phyloP scores from a whole-genome alignment of 1,284 basidiomycete genomes.

The Trichosporon coremiiforme region DNA sequence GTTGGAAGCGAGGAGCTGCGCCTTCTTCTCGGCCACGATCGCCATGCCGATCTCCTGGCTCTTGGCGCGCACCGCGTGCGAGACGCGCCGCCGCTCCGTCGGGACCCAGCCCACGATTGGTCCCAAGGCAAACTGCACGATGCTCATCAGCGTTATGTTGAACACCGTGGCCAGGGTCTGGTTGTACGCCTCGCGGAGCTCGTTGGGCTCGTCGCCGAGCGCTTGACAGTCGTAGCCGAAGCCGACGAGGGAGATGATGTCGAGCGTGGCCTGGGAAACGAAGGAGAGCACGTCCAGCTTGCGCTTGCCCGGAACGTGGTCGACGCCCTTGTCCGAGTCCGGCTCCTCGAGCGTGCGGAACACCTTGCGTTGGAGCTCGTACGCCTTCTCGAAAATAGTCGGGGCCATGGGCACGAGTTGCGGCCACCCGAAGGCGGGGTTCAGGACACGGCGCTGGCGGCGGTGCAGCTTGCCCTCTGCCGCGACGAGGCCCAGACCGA shows the following conservation, averaged over 20 bases:
- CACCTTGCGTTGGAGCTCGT: slow-evolving; percentile 58
- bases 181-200: slow-evolving; percentile 56
- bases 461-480: slow-evolving; percentile 61
- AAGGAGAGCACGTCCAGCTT: slow-evolving; percentile 30
- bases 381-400: slow-evolving; percentile 66
- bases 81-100: slow-evolving; percentile 1
- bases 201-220: slow-evolving; percentile 37
- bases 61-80: slow-evolving; percentile 4
- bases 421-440: slow-evolving; percentile 57
- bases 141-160: slow-evolving; percentile 53
- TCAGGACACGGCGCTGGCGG: slow-evolving; percentile 60
- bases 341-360: slow-evolving; percentile 67
- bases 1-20: slow-evolving; percentile 60
- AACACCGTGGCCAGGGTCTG: slow-evolving; percentile 17
- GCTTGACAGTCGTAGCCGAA: slow-evolving; percentile 63
- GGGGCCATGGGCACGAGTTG: slow-evolving; percentile 52
- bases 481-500: slow-evolving; percentile 50
- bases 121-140: slow-evolving; percentile 58
- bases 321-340: slow-evolving; percentile 21
- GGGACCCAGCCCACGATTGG: slow-evolving; percentile 60
- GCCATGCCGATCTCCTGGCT: slow-evolving; percentile 5
- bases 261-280: slow-evolving; percentile 63
- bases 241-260: slow-evolving; percentile 68
- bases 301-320: slow-evolving; percentile 27
- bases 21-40: slow-evolving; percentile 6